Base-by-base conservation (phyloP, 306 rosid genomes). In the Quercus suber region DNA sequence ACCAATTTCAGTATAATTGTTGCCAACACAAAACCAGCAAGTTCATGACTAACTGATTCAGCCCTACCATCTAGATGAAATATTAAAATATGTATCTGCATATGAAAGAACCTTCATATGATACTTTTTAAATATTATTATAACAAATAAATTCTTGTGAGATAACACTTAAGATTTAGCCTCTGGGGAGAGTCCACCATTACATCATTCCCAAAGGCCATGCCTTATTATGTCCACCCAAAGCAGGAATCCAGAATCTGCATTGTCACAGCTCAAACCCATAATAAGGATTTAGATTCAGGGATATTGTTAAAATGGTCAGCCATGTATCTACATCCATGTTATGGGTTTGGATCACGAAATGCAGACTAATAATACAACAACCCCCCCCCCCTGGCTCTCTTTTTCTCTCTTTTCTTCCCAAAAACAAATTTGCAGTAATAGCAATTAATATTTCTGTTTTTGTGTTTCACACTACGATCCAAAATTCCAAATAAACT, bases 1-100 rank as follows among this genome's bases (percentile, higher is more conserved):
- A 72, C 14, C 74, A 84, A 81, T 78, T 79, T 84, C 81, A 83
- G 82, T 72, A 71, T 7, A 76, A 25, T 18, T 5, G 27, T 20
- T n/a, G 18, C 78, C 17, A 4, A 55, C 4, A 51, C 45, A 72
- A 28, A 21, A 35, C 67, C 12, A 76, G 73, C 12, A 71, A 70
- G 55, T 63, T 57, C 69, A 75, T 31, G 5, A 71, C 21, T 45
- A 28, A 41, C n/a, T 5, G 21, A 75, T 45, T 6, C 51, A 64
- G 21, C 3, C 20, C 18, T 23, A 2, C 31, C 20, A 17, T 60
- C 49, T 11, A 55, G 31, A 43, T 4, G 58, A 76, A 77, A 35
- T 51, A 59, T 61, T 35, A 19, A 67, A 8, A 67, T 35, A 67
- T 35, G 9, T 67, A 13, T 23, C 5, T 2, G 45, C 25, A 35